Evolutionary conservation across 257 asterid genomes (phyloP).

Genomic region (Lithospermum erythrorhizon): DNA sequence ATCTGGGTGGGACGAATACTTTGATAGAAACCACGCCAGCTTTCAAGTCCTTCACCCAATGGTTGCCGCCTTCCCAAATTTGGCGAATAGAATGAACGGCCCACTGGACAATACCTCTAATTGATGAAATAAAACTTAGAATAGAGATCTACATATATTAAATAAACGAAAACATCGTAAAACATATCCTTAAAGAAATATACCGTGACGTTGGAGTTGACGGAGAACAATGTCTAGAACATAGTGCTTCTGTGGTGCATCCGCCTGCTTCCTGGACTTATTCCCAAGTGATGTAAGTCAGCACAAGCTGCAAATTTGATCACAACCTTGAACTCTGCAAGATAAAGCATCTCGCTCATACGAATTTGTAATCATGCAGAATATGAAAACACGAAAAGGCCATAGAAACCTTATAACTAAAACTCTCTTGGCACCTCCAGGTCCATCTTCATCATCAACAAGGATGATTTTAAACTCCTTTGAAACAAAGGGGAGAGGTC

Average conservation of each 20-base stretch:
- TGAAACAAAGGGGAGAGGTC: no score
- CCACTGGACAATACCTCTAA: conserved; percentile 61
- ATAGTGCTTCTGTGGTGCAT: conserved; percentile 97
- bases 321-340: conserved; percentile 59
- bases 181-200: background rate
- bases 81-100: conserved; percentile 84
- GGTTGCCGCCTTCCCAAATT: conserved; percentile 64
- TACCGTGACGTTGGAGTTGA: conserved; percentile 74
- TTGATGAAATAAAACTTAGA: background rate
- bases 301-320: conserved; percentile 89
- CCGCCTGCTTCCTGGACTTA: conserved; percentile 89
- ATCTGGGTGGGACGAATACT: conserved; percentile 98
- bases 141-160: background rate
- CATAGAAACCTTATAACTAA: background rate
- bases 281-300: conserved; percentile 78
- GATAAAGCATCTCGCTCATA: conserved; percentile 8
- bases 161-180: background rate
- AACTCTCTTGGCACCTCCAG: no score
- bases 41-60: no score
- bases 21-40: no score
- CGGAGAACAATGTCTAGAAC: conserved; percentile 92
- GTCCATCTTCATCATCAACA: no score
- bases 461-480: no score
- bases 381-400: background rate
- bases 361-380: background rate